A percentile compares a stretch with the other conserved stretches of the same genome.
phyloP scores from a whole-genome alignment of 176 grass and related monocot genomes.

The Aegilops sharonensis region DNA sequence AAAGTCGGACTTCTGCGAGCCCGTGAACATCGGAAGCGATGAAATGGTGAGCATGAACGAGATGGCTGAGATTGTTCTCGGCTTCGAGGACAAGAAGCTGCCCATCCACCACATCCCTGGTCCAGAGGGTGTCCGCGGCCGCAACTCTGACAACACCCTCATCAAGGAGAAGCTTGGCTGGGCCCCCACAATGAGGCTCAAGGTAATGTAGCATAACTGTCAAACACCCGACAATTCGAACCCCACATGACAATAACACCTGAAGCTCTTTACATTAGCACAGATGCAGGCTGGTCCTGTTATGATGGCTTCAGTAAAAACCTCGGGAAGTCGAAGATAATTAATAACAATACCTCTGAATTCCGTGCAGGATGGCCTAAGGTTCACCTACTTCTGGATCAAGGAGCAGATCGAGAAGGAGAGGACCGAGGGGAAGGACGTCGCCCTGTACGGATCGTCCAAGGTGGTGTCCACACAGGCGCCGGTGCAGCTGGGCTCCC shows the following conservation, averaged over 20 bases:
- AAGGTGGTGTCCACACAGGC: slow-evolving; percentile 67
- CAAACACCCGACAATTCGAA: neutral
- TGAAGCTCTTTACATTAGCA: neutral
- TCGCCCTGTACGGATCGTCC: slow-evolving; percentile 64
- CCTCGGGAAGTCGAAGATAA: neutral
- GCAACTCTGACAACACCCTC: slow-evolving; percentile 63
- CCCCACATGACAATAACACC: neutral
- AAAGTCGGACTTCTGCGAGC: slow-evolving; percentile 68
- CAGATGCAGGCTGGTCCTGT: neutral
- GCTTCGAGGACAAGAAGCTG: slow-evolving; percentile 52
- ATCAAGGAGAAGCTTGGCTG: slow-evolving; percentile 71
- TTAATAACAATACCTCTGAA: neutral
- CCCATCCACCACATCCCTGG: slow-evolving; percentile 63
- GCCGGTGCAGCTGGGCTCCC: slow-evolving; percentile 82
- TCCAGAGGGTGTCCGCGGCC: slow-evolving; percentile 54
- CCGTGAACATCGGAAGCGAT: slow-evolving; percentile 69
- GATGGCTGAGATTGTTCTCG: slow-evolving; percentile 57
- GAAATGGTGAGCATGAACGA: slow-evolving; percentile 88
- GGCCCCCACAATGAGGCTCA: slow-evolving; percentile 68
- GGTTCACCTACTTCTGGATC: slow-evolving; percentile 93
- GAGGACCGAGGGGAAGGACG: slow-evolving; percentile 46
- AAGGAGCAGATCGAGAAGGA: slow-evolving; percentile 92
- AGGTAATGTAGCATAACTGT: slow-evolving; percentile 24
- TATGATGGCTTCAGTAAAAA: neutral
- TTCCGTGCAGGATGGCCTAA: slow-evolving; percentile 65